Evolutionary conservation across 352 stramenopile species (phyloP).

Genomic region (Porosira glacialis): DNA sequence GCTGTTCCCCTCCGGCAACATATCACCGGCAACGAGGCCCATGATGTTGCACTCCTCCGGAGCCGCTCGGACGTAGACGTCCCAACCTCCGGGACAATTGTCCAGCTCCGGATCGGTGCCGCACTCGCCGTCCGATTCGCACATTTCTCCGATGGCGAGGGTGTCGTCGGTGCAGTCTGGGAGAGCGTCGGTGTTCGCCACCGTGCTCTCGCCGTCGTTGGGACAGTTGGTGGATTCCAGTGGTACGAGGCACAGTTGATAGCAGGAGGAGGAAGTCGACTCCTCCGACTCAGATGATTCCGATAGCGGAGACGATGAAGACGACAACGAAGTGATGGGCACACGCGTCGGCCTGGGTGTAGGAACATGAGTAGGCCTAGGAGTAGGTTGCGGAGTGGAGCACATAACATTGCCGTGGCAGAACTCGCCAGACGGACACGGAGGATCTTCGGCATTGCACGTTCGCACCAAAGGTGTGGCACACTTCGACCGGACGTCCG

Average conservation of each 20-base stretch:
- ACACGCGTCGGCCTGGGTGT: neutral
- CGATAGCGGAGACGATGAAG: neutral
- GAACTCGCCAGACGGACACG: too few species aligned
- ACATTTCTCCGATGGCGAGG: slow-evolving; percentile 15
- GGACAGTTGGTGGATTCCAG: neutral
- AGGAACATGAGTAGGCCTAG: too few species aligned
- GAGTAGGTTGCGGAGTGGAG: too few species aligned
- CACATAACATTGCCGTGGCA: too few species aligned
- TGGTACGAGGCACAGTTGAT: neutral
- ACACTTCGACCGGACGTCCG: neutral
- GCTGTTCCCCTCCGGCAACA: too few species aligned
- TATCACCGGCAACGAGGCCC: too few species aligned
- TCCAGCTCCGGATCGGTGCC: slow-evolving; percentile 6
- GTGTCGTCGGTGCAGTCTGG: slow-evolving; percentile 10
- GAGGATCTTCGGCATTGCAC: too few species aligned
- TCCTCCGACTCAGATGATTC: neutral
- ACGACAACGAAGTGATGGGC: neutral
- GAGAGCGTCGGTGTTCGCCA: neutral
- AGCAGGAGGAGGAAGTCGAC: neutral
- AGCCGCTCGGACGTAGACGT: slow-evolving; percentile 10
- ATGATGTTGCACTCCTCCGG: slow-evolving; percentile 15
- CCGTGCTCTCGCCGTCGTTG: neutral
- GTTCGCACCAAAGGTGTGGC: too few species aligned
- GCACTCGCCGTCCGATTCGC: slow-evolving; percentile 14
- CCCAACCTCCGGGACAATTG: slow-evolving; percentile 8